Percentiles rank a stretch among this genome's conserved stretches.
Evolutionary conservation across 2,329 filamentous ascomycete species (phyloP).

Genomic region (Elsinoe fawcettii): DNA sequence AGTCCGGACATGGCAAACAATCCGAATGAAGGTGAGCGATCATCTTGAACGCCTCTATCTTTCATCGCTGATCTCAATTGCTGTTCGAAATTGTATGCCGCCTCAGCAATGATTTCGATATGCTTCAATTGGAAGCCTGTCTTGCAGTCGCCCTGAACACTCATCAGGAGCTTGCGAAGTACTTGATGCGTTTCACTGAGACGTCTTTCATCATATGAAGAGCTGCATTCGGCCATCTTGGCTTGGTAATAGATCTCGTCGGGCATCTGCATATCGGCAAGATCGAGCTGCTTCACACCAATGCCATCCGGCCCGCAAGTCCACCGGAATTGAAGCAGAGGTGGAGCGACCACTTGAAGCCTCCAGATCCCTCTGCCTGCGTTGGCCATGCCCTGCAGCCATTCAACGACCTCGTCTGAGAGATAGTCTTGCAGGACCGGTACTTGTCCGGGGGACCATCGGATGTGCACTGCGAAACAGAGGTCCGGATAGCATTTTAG

Average conservation of each 20-base stretch:
- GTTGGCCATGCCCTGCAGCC: not conserved
- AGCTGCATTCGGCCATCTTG: not conserved
- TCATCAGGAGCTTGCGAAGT: not conserved
- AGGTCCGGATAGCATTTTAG: not conserved
- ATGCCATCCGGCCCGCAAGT: not conserved
- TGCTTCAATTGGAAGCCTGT: not conserved
- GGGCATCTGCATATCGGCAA: not conserved
- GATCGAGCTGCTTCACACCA: not conserved
- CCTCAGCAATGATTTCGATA: not conserved
- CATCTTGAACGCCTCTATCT: not conserved
- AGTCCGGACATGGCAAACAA: not conserved
- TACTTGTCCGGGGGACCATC: not conserved
- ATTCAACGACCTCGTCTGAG: not conserved
- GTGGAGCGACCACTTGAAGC: not conserved
- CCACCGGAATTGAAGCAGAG: not conserved
- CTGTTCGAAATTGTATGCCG: not conserved
- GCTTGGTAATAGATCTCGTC: slow-evolving; percentile 1
- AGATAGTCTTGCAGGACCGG: not conserved
- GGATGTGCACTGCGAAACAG: not conserved
- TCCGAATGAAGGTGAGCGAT: not conserved
- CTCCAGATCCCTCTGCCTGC: not conserved
- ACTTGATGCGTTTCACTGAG: not conserved
- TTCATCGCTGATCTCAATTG: not conserved
- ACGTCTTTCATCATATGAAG: not conserved
- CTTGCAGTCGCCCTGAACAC: not conserved